These are phyloP conservation scores for Silene noctiflora DNA, from an alignment of 179 eudicot species.

Conservation along the genomic window DNA sequence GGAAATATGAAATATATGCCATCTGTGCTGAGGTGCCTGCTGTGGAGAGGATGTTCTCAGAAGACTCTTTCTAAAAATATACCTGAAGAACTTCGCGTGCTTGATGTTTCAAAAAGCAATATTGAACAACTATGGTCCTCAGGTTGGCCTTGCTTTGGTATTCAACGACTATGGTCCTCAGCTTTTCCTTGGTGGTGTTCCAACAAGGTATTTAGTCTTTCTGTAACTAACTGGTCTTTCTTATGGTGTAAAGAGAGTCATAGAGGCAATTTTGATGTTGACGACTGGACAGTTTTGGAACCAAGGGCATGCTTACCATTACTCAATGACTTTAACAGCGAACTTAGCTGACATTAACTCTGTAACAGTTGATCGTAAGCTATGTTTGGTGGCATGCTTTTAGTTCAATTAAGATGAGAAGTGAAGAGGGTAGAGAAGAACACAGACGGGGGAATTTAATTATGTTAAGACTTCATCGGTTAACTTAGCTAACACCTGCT, in stretches of 20 bases:
- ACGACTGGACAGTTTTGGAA: too few relatives aligned
- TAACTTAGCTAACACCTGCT: background rate
- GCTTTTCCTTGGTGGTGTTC: background rate
- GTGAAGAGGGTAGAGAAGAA: too few relatives aligned
- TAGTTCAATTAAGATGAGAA: too few relatives aligned
- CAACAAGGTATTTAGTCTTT: background rate
- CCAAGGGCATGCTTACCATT: too few relatives aligned
- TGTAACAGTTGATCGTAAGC: too few relatives aligned
- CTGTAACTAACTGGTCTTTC: background rate
- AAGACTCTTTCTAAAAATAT: constrained; percentile 30
- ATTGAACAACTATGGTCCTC: constrained; percentile 39
- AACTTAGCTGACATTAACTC: too few relatives aligned
- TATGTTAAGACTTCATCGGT: background rate
- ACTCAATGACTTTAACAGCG: too few relatives aligned
- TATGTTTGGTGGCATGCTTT: too few relatives aligned
- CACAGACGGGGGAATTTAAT: too few relatives aligned
- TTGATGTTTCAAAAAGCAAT: constrained; percentile 54
- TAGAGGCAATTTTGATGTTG: background rate
- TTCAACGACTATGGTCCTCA: background rate
- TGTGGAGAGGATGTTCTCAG: constrained; percentile 51
- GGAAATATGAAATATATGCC: constrained; percentile 49
- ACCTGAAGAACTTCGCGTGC: constrained; percentile 46
- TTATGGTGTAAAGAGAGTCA: background rate
- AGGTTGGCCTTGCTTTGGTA: constrained; percentile 15
- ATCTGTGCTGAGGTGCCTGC: constrained; percentile 51